Evolutionary conservation across 2,329 filamentous ascomycete genomes (phyloP).

Genomic region (Epichloe sp.): DNA sequence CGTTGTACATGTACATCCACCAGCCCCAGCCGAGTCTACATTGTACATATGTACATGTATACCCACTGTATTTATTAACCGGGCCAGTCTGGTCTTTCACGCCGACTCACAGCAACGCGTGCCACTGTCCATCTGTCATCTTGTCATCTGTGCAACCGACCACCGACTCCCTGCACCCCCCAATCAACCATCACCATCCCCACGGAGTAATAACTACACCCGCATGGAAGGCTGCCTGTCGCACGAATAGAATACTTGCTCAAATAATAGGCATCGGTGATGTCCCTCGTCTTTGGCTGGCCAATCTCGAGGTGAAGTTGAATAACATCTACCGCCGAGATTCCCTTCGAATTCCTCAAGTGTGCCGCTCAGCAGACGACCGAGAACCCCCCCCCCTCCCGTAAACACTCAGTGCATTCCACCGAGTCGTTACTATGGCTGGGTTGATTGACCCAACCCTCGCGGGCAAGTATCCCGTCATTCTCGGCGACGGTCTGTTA

Average conservation of each 20-base stretch:
- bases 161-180: neutral
- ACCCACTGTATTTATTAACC: too few species aligned
- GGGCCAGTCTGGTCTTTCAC: too few species aligned
- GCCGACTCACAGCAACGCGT: too few species aligned
- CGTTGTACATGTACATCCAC: too few species aligned
- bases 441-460: slow-evolving; percentile 45
- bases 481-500: slow-evolving; percentile 48
- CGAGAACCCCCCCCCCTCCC: too few species aligned
- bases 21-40: too few species aligned
- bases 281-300: neutral
- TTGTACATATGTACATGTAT: too few species aligned
- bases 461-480: slow-evolving; percentile 47
- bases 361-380: neutral
- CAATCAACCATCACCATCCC: neutral
- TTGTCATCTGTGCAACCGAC: too few species aligned
- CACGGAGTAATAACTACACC: neutral
- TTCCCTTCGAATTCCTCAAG: neutral
- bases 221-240: neutral
- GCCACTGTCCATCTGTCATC: too few species aligned
- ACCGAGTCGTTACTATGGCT: slow-evolving; percentile 14
- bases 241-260: neutral
- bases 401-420: neutral
- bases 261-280: neutral
- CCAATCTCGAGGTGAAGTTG: too few species aligned
- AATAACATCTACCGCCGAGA: too few species aligned